A percentile compares a stretch with the other conserved stretches of the same genome.
These are phyloP conservation scores for Podospora fimiseda DNA, from an alignment of 495 filamentous ascomycete genomes.

Conservation along the genomic window DNA sequence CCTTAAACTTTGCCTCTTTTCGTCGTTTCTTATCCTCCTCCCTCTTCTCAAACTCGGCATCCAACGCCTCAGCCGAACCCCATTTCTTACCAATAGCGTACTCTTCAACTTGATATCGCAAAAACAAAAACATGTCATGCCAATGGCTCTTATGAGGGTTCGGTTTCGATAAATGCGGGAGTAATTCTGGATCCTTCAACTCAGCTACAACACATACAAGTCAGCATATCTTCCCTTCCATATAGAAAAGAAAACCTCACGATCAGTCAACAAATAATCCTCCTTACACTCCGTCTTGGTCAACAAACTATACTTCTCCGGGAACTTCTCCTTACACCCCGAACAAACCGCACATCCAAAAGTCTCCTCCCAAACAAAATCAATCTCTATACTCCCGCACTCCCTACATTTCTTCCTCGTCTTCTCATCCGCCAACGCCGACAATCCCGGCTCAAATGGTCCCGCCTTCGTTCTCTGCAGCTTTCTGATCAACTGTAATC, in stretches of 20 bases:
- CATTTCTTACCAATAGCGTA: conserved; percentile 80
- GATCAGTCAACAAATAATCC: conserved; percentile 92
- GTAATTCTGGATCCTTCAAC: conserved; percentile 72
- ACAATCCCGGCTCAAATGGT: conserved; percentile 80
- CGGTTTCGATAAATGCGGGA: conserved; percentile 80
- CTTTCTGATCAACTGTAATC: conserved; percentile 61
- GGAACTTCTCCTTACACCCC: conserved; percentile 75
- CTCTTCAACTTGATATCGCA: conserved; percentile 89
- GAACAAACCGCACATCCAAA: conserved; percentile 66
- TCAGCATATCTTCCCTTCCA: conserved; percentile 1
- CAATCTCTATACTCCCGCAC: conserved; percentile 77
- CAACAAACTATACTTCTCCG: conserved; percentile 86
- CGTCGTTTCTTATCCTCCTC: conserved; percentile 76
- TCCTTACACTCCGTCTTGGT: conserved; percentile 95
- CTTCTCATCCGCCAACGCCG: conserved; percentile 55
- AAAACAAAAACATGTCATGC: conserved; percentile 97
- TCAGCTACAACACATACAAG: conserved; percentile 51
- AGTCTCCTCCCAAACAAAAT: conserved; percentile 87
- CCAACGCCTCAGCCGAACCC: conserved; percentile 77
- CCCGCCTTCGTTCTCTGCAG: conserved; percentile 69
- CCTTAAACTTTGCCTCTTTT: conserved; percentile 88
- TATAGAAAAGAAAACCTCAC: conserved; percentile 41
- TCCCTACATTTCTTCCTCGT: conserved; percentile 73
- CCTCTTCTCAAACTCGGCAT: conserved; percentile 80
- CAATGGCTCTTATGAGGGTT: conserved; percentile 94